Evolutionary conservation across 805 yeast species (phyloP).

Genomic region (Metschnikowia colocasiae): DNA sequence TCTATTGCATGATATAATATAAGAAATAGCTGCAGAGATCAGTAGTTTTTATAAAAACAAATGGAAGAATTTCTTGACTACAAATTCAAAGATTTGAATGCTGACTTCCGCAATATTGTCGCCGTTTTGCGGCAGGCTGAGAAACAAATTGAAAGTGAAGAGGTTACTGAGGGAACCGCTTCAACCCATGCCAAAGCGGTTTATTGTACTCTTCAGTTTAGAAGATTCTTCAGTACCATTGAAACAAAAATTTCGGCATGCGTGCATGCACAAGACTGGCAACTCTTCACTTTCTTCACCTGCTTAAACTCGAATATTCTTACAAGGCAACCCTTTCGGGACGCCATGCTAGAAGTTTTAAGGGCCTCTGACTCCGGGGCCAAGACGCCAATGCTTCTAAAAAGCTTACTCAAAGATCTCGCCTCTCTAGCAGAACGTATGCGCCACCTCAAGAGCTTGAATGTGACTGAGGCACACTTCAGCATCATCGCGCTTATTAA

Average conservation of each 20-base stretch:
- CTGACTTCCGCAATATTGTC: not conserved
- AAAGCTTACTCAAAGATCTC: not conserved
- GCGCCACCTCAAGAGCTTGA: not conserved
- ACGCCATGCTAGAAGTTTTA: conserved; percentile 1
- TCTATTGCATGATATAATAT: not conserved
- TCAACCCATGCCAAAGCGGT: conserved; percentile 4
- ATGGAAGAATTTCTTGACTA: not conserved
- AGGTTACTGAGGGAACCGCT: not conserved
- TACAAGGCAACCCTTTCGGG: not conserved
- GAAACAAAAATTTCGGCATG: not conserved
- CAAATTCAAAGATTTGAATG: not conserved
- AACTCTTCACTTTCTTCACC: not conserved
- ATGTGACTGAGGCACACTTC: conserved; percentile 5
- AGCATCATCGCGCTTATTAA: conserved; percentile 13
- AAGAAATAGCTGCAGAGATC: not conserved
- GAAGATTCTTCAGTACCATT: not conserved
- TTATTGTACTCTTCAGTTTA: not conserved
- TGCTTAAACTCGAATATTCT: not conserved
- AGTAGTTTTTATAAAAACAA: not conserved
- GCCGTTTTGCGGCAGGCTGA: conserved; percentile 1
- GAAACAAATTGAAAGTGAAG: not conserved
- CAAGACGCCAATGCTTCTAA: not conserved
- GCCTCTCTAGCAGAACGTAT: conserved; percentile 1
- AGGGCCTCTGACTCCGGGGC: not conserved
- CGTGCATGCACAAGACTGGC: not conserved